These are phyloP conservation scores for Anthracocystis walkeri DNA, from an alignment of 1,284 basidiomycete genomes.

Conservation along the genomic window DNA sequence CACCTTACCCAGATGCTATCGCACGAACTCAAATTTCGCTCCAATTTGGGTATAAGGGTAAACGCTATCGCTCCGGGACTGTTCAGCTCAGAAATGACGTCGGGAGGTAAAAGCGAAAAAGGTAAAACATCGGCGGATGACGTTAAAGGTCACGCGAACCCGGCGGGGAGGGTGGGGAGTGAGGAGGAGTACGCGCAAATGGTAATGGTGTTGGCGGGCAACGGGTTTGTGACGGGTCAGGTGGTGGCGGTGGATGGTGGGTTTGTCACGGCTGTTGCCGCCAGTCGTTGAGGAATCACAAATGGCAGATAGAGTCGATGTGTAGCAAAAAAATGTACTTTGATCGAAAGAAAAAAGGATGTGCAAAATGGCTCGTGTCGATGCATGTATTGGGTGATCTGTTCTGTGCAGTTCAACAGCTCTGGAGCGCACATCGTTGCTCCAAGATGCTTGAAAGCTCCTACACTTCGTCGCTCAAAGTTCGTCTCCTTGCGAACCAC, in stretches of 20 bases:
- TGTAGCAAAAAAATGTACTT: too few species aligned
- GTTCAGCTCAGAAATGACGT: constrained; percentile 60
- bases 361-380: too few species aligned
- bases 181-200: constrained; percentile 56
- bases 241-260: constrained; percentile 59
- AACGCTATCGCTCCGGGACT: constrained; percentile 62
- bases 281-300: constrained; percentile 22
- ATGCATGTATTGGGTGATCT: neutral
- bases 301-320: too few species aligned
- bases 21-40: constrained; percentile 54
- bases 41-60: constrained; percentile 38
- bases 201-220: constrained; percentile 50
- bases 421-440: too few species aligned
- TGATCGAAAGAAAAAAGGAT: too few species aligned
- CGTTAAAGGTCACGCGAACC: constrained; percentile 42
- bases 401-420: neutral
- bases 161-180: constrained; percentile 50
- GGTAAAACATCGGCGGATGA: constrained; percentile 32
- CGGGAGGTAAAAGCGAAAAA: constrained; percentile 21
- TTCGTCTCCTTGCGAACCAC: too few species aligned
- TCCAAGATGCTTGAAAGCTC: too few species aligned
- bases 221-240: constrained; percentile 58
- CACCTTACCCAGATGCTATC: constrained; percentile 57
- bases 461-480: too few species aligned
- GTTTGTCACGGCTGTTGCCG: constrained; percentile 47